A percentile compares a stretch with the other conserved stretches of the same genome.
Evolutionary conservation across 2,329 filamentous ascomycete genomes (phyloP).

Genomic region (Ustilaginoidea virens): DNA sequence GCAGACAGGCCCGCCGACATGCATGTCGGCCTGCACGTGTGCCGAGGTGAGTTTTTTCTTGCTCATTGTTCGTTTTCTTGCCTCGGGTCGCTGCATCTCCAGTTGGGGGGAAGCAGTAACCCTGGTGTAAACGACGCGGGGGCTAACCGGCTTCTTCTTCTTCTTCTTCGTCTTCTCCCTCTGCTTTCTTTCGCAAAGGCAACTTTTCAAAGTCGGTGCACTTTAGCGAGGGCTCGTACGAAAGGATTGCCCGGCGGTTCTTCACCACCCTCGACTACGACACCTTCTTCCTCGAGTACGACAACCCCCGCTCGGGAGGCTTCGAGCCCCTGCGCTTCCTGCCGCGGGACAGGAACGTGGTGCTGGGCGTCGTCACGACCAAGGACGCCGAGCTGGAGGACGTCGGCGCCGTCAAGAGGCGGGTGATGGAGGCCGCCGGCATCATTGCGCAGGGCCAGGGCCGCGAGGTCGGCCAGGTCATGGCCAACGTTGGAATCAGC

Average conservation of each 20-base stretch:
- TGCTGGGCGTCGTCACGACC: slow-evolving; percentile 44
- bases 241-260: slow-evolving; percentile 44
- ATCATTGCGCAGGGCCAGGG: slow-evolving; percentile 51
- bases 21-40: slow-evolving; percentile 55
- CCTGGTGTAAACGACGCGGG: too few relatives aligned
- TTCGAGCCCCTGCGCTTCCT: slow-evolving; percentile 46
- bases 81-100: too few relatives aligned
- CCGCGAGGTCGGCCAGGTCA: slow-evolving; percentile 44
- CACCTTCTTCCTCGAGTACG: slow-evolving; percentile 47
- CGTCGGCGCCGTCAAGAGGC: slow-evolving; percentile 34
- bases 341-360: slow-evolving; percentile 44
- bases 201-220: slow-evolving; percentile 49
- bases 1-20: slow-evolving; percentile 45
- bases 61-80: too few relatives aligned
- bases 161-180: slow-evolving; percentile 15
- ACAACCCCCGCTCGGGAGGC: slow-evolving; percentile 41
- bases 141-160: too few relatives aligned
- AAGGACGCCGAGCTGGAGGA: slow-evolving; percentile 45
- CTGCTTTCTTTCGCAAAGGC: too few relatives aligned
- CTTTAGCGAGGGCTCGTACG: slow-evolving; percentile 49
- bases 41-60: slow-evolving; percentile 17
- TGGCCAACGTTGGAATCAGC: slow-evolving; percentile 50
- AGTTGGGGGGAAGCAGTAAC: too few relatives aligned
- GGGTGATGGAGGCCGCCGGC: slow-evolving; percentile 42
- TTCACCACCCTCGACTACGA: slow-evolving; percentile 43